Conservation (phyloP, 2,329 filamentous ascomycete species). For the Huntiella abstrusa region DNA sequence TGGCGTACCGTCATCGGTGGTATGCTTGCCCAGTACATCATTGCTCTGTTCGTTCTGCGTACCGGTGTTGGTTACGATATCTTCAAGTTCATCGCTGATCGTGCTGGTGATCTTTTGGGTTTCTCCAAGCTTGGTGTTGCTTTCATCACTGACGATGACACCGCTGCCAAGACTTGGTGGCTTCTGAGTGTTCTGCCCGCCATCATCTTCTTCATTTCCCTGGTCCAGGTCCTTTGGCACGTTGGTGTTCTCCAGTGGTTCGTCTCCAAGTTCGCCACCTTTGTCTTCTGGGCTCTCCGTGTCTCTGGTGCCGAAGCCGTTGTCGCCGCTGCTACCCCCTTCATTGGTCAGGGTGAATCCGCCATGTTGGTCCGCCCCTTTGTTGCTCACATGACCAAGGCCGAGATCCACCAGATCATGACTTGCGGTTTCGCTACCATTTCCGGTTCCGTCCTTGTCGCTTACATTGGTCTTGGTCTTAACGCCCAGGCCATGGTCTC, state of each 20-base stretch:
- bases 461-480: conserved; percentile 68
- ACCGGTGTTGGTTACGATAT: conserved; percentile 72
- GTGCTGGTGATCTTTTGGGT: conserved; percentile 55
- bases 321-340: conserved; percentile 78
- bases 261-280: conserved; percentile 65
- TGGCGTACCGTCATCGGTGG: conserved; percentile 76
- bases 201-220: conserved; percentile 88
- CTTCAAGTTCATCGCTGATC: conserved; percentile 68
- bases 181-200: conserved; percentile 64
- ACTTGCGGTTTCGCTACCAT: conserved; percentile 85
- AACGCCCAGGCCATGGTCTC: conserved; percentile 74
- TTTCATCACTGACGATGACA: conserved; percentile 39
- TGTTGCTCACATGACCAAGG: conserved; percentile 64
- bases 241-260: conserved; percentile 74
- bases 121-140: conserved; percentile 55
- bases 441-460: conserved; percentile 68
- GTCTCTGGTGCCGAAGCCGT: conserved; percentile 88
- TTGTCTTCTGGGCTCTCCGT: conserved; percentile 79
- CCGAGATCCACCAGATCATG: conserved; percentile 86
- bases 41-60: conserved; percentile 74
- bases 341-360: conserved; percentile 86
- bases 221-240: conserved; percentile 78
- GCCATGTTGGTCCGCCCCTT: conserved; percentile 85
- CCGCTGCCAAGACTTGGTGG: conserved; percentile 42
- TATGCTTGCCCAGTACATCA: conserved; percentile 73